Evolutionary conservation across 2,329 filamentous ascomycete genomes (phyloP).

Genomic region (Mariannaea sp.): DNA sequence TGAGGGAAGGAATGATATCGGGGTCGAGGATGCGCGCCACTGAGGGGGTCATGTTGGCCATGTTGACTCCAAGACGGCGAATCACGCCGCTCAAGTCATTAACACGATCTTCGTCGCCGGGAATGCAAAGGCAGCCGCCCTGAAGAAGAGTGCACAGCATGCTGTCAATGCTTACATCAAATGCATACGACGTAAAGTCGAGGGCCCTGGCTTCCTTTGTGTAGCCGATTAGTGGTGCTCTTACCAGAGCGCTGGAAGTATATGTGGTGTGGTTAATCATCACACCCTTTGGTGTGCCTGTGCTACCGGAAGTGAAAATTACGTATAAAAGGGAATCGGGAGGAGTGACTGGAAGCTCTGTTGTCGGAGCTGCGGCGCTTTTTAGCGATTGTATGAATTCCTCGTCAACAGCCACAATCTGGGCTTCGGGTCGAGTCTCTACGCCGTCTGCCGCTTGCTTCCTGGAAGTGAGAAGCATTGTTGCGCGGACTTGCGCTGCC

Average conservation of each 20-base stretch:
- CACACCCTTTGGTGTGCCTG: slow-evolving; percentile 67
- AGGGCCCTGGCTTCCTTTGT: slow-evolving; percentile 48
- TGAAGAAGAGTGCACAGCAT: slow-evolving; percentile 57
- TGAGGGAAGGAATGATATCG: slow-evolving; percentile 51
- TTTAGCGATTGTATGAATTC: slow-evolving; percentile 20
- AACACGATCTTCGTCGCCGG: slow-evolving; percentile 58
- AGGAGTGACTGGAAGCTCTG: slow-evolving; percentile 46
- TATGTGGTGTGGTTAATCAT: slow-evolving; percentile 56
- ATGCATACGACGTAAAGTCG: slow-evolving; percentile 57
- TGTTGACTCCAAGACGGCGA: slow-evolving; percentile 51
- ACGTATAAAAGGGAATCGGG: slow-evolving; percentile 54
- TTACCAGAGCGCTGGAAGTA: slow-evolving; percentile 44
- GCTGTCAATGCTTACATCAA: slow-evolving; percentile 59
- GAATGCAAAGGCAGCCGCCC: slow-evolving; percentile 59
- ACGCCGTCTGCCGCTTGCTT: slow-evolving; percentile 24
- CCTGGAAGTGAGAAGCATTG: slow-evolving; percentile 28
- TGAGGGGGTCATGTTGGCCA: slow-evolving; percentile 56
- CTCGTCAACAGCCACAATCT: slow-evolving; percentile 27
- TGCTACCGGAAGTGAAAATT: slow-evolving; percentile 69
- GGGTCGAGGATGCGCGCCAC: slow-evolving; percentile 53
- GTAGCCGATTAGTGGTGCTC: slow-evolving; percentile 46
- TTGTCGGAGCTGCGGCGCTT: slow-evolving; percentile 22
- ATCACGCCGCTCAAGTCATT: slow-evolving; percentile 55
- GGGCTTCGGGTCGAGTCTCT: slow-evolving; percentile 28
- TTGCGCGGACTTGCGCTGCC: slow-evolving; percentile 28